Base-by-base conservation (phyloP, 1,284 basidiomycete species). In the Gymnopus androsaceus region DNA sequence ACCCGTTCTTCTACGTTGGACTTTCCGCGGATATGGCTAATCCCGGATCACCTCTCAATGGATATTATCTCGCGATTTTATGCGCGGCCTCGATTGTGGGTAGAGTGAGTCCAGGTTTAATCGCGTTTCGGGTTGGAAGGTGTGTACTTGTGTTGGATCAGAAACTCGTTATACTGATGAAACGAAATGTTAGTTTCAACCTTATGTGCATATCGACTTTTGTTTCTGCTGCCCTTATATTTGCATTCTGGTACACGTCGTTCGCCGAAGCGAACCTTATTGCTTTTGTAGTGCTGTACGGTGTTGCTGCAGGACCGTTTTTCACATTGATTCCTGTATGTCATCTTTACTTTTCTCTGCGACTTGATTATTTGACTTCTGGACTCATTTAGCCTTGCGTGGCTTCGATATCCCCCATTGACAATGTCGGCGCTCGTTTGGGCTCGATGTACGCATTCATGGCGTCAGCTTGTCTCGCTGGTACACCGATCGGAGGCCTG, bases 1-100 rank as follows among this genome's bases (percentile, higher is more conserved):
- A 65, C 37, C 66, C 66, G 6, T 66, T 65, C 55, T 67, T 67
- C 57, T 66, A 66, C 46, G 61, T 67, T 33, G 65, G 65, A 11
- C 48, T 64, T n/a, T 66, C 65, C 12, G 58, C 55, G 2, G 54
- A 59, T 6, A 54, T 59, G 6, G 62, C 62, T 17, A 58, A 62
- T 54, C 63, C 63, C 7, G 56, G 55, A 8, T 56, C 59, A 5
- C 34, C n/a, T 9, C 37, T 67, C 11, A 65, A 64, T 19, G 57
- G 61, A 17, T 66, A 66, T 55, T 65, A 65, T 40, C 58, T 67
- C 21, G 33, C 66, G 8, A 66, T 67, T n/a, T 54, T 66, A 34
- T 64, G 63, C 48, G 65, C 65, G 14, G 58, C 62, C 6, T 60
- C 64, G 19, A 63, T 67, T 17, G 46, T 59, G 4, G 66, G 66